Conservation (phyloP, 1,139 yeast genomes). For the Suhomyces bribrorum region DNA sequence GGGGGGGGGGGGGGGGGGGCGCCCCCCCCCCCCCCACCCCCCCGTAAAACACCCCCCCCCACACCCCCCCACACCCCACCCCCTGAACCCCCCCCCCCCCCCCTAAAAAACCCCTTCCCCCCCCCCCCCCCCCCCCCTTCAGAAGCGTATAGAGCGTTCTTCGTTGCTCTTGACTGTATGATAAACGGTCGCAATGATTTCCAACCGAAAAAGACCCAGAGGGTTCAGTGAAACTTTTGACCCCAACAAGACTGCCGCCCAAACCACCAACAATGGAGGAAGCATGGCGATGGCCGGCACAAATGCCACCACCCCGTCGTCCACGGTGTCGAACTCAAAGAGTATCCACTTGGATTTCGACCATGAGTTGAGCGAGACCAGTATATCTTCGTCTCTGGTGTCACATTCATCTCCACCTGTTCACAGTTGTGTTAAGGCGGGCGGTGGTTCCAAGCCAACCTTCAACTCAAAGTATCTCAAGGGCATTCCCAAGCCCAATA, state of each 20-base stretch:
- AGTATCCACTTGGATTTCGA: conserved; percentile 14
- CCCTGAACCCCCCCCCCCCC: background rate
- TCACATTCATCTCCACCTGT: conserved; percentile 14
- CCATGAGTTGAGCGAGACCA: conserved; percentile 16
- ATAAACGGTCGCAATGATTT: conserved; percentile 20
- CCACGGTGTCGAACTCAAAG: conserved; percentile 10
- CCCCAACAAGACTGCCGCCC: conserved; percentile 16
- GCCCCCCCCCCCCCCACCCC: no score
- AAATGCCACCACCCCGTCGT: conserved; percentile 5
- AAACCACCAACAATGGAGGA: conserved; percentile 3
- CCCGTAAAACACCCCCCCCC: no score
- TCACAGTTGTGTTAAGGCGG: conserved; percentile 2
- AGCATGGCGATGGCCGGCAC: background rate
- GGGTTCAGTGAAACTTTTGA: conserved; percentile 48
- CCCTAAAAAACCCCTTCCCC: no score
- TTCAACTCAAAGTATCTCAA: conserved; percentile 15
- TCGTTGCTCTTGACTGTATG: conserved; percentile 8
- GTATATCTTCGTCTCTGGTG: conserved; percentile 15
- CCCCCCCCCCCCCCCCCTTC: background rate
- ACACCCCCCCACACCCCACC: no score
- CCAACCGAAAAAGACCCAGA: conserved; percentile 50
- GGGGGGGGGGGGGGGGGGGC: no score
- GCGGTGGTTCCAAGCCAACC: conserved; percentile 6
- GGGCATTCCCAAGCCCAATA: conserved; percentile 4
- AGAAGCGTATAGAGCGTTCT: conserved; percentile 4